These are phyloP conservation scores for Kluyveromyces siamensis DNA, from an alignment of 805 yeast genomes.

Conservation along the genomic window DNA sequence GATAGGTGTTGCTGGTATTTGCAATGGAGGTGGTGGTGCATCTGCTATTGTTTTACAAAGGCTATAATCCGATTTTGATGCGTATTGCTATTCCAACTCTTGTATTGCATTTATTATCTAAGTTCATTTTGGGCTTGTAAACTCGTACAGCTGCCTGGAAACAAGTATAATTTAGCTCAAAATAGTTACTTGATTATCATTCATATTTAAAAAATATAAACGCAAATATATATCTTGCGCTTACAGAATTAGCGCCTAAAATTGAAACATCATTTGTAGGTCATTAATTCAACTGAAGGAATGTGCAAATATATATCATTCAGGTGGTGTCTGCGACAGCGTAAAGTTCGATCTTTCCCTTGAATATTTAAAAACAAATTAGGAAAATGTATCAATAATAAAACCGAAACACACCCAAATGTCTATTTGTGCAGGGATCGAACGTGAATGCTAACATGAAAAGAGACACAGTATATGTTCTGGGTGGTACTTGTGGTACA, in stretches of 20 bases:
- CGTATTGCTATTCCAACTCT: neutral
- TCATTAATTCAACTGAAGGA: too few species aligned
- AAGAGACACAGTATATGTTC: conserved; percentile 38
- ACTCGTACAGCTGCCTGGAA: neutral
- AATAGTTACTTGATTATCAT: neutral
- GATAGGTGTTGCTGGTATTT: conserved; percentile 90
- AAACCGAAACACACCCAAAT: neutral
- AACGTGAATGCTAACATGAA: neutral
- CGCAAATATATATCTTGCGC: neutral
- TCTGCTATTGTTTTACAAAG: conserved; percentile 83
- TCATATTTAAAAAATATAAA: neutral
- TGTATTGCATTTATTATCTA: neutral
- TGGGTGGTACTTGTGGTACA: conserved; percentile 96
- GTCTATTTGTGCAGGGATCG: too few species aligned
- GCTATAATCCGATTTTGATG: conserved; percentile 23
- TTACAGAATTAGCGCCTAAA: too few species aligned
- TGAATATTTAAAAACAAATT: neutral
- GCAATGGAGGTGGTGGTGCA: conserved; percentile 99
- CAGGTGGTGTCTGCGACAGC: too few species aligned
- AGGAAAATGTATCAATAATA: neutral
- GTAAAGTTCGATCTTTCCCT: too few species aligned
- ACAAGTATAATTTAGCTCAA: neutral
- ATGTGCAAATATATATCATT: too few species aligned
- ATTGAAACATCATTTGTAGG: too few species aligned
- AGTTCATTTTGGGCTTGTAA: neutral